Conservation (phyloP, 768 basidiomycete species). For the Trametes villosa region DNA sequence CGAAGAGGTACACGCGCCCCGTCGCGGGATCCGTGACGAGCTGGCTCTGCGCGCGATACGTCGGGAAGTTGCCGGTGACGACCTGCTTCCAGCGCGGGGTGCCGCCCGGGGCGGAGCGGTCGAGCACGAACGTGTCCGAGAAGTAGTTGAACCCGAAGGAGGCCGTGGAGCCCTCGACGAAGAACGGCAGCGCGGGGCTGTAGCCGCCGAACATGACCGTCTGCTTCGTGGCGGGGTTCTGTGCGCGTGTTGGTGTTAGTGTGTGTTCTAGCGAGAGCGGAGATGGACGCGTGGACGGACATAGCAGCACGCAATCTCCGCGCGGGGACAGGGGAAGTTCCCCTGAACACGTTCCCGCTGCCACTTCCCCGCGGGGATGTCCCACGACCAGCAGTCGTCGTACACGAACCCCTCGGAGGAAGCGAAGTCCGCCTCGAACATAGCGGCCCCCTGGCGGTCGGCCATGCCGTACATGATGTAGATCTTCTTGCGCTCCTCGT, state of each 20-base stretch:
- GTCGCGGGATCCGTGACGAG: conserved; percentile 41
- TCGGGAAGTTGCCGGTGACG: conserved; percentile 47
- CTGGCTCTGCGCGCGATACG: conserved; percentile 42
- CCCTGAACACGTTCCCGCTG: conserved; percentile 38
- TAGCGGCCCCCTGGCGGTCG: conserved; percentile 37
- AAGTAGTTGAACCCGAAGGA: conserved; percentile 43
- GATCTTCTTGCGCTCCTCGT: conserved; percentile 33
- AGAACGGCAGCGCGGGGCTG: conserved; percentile 32
- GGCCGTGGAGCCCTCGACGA: background rate
- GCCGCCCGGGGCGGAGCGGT: conserved; percentile 19
- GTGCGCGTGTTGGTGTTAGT: background rate
- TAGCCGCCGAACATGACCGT: conserved; percentile 47
- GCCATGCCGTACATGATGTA: conserved; percentile 43
- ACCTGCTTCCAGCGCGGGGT: conserved; percentile 42
- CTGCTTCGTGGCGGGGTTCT: conserved; percentile 42
- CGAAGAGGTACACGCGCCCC: conserved; percentile 43
- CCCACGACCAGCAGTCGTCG: conserved; percentile 45
- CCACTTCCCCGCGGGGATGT: conserved; percentile 37
- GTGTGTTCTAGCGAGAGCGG: background rate
- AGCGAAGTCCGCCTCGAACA: conserved; percentile 33
- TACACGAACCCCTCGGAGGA: conserved; percentile 29
- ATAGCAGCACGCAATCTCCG: conserved; percentile 39
- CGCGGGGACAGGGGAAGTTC: conserved; percentile 40
- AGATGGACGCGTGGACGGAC: conserved; percentile 32
- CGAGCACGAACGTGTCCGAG: conserved; percentile 45